Evolutionary conservation across 1,284 basidiomycete genomes (phyloP).

Genomic region (Afroboletus lepidellus): DNA sequence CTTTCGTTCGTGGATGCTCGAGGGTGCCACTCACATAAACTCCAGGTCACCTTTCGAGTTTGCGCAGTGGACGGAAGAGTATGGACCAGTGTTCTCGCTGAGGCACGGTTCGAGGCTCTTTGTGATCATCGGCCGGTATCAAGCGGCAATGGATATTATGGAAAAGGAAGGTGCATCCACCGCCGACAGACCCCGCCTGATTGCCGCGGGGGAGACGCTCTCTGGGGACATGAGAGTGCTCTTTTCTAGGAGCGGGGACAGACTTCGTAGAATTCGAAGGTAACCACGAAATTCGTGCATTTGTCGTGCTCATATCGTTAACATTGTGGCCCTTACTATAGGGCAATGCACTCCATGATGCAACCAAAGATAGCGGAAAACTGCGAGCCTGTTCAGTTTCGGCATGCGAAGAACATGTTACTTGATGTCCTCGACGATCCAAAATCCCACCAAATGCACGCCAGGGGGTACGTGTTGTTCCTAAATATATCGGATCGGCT

Average conservation of each 20-base stretch:
- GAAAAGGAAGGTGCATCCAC: slow-evolving; percentile 12
- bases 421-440: slow-evolving; percentile 53
- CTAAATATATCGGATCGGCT: neutral
- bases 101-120: slow-evolving; percentile 7
- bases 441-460: slow-evolving; percentile 49
- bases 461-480: slow-evolving; percentile 24
- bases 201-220: slow-evolving; percentile 8
- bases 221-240: slow-evolving; percentile 7
- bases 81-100: slow-evolving; percentile 9
- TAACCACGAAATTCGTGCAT: neutral
- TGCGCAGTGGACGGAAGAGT: slow-evolving; percentile 10
- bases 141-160: slow-evolving; percentile 16
- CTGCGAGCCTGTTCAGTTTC: slow-evolving; percentile 48
- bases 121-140: slow-evolving; percentile 10
- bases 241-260: slow-evolving; percentile 6
- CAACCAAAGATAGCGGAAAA: slow-evolving; percentile 46
- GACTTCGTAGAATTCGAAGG: slow-evolving; percentile 16
- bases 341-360: slow-evolving; percentile 54
- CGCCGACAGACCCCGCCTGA: slow-evolving; percentile 7
- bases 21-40: neutral
- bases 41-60: slow-evolving; percentile 16
- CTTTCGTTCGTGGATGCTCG: neutral
- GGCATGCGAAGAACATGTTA: slow-evolving; percentile 48
- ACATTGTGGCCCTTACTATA: slow-evolving; percentile 15
- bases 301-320: neutral